A percentile compares a stretch with the other conserved stretches of the same genome.
Conservation (phyloP, 371 early-diverging fungal genomes). For the Chytridium lagenaria region DNA sequence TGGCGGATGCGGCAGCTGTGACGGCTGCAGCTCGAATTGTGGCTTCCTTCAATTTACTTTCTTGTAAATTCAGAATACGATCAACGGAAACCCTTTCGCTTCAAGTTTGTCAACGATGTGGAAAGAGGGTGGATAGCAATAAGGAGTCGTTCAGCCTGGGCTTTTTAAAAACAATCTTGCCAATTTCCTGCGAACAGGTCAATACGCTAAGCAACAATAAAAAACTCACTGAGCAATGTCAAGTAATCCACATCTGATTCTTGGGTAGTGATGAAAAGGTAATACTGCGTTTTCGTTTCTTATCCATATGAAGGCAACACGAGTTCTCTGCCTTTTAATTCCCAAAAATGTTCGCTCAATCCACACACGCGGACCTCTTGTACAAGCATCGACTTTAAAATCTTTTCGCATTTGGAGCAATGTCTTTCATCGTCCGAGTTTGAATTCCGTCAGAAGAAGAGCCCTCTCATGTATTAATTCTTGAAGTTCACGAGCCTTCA, state of each 20-base stretch:
- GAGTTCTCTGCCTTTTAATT: slow-evolving; percentile 70
- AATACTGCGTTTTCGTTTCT: slow-evolving; percentile 48
- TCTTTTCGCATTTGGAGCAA: slow-evolving; percentile 42
- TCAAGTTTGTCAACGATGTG: slow-evolving; percentile 64
- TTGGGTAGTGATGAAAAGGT: slow-evolving; percentile 65
- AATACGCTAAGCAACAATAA: not conserved
- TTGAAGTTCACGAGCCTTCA: slow-evolving; percentile 65
- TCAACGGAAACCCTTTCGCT: slow-evolving; percentile 86
- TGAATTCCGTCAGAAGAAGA: slow-evolving; percentile 68
- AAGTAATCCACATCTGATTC: slow-evolving; percentile 66
- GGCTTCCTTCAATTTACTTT: slow-evolving; percentile 47
- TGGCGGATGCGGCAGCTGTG: slow-evolving; percentile 13
- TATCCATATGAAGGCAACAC: slow-evolving; percentile 62
- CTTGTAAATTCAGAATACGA: slow-evolving; percentile 73
- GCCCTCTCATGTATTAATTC: slow-evolving; percentile 77
- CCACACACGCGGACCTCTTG: slow-evolving; percentile 63
- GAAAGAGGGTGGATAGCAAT: slow-evolving; percentile 69
- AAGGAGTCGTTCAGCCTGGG: slow-evolving; percentile 72
- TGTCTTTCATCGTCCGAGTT: slow-evolving; percentile 43
- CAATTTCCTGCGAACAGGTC: slow-evolving; percentile 34
- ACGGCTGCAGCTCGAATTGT: slow-evolving; percentile 16
- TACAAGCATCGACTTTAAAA: slow-evolving; percentile 53
- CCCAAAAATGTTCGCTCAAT: slow-evolving; percentile 70
- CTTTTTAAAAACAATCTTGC: slow-evolving; percentile 63
- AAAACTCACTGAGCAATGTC: slow-evolving; percentile 71